Evolutionary conservation across 352 stramenopile genomes (phyloP), one percentile per base, ranked within the genome.

Genomic region (Phytophthora melonis): DNA sequence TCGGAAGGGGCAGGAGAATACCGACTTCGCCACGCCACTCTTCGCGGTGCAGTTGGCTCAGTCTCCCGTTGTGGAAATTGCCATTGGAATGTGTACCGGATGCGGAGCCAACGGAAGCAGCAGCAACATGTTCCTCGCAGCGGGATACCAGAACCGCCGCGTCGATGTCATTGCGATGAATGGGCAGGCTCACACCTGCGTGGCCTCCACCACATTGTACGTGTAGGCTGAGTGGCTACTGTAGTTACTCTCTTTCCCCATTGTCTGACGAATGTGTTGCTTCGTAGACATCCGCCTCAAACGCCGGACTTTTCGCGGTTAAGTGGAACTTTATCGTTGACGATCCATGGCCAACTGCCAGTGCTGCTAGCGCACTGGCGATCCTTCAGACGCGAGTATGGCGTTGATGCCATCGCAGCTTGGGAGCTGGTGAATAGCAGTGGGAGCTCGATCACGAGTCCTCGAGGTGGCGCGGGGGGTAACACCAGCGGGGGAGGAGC

Each of bases 111-210:
- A 70, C 18, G 54, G 59, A 7, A 68, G 63, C 50, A 70, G 47
- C 39, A 71, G 55, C n/a, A 76, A 68, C 34, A 49, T 74, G 54
- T 87, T 86, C 55, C 63, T 91, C 27, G 49, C 81, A 18, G 80
- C 80, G 23, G 86, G 60, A 3, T 92, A 88, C 62, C 83, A 90
- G 57, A 92, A 86, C 45, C 83, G 82, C 5, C 61, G 77, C 1
- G 70, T 92, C 18, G 87, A 93, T 45, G 67, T 93, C 14, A 82
- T 87, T 79, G 62, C 82, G 11, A 67, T 89, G 47, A 78, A 75
- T 59, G 65, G 57, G 19, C 56, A 71, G 54, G 58, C 70, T 36
- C 65, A 78, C 53, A 78, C 74, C 3, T 78, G 74, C 30, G 65
- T 81, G 52, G 74, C 74, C 53, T 72, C 64, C 30, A 78, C 70